Evolutionary conservation across 2,329 filamentous ascomycete genomes (phyloP).

Genomic region (Diaporthe batatas): DNA sequence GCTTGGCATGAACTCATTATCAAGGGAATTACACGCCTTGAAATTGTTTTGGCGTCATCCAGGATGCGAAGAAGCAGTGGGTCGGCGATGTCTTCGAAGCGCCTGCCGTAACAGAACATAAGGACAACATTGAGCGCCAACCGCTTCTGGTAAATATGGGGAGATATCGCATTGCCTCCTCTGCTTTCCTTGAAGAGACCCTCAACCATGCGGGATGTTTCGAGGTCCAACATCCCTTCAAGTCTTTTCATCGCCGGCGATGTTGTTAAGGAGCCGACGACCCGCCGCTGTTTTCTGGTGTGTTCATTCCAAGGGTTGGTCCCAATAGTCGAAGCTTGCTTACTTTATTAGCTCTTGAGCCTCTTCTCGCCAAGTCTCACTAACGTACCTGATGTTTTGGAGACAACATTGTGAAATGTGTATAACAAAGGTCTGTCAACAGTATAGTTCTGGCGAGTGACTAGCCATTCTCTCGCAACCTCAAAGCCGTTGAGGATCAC

Average conservation of each 20-base stretch:
- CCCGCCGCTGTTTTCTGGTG: conserved; percentile 35
- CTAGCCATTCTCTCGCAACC: conserved; percentile 32
- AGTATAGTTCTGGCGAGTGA: conserved; percentile 19
- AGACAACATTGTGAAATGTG: conserved; percentile 35
- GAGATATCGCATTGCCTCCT: conserved; percentile 16
- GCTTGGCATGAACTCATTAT: not conserved
- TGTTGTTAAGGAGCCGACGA: conserved; percentile 36
- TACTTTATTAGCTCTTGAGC: not conserved
- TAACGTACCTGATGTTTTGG: conserved; percentile 32
- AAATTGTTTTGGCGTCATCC: conserved; percentile 31
- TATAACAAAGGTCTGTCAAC: conserved; percentile 31
- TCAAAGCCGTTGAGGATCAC: conserved; percentile 32
- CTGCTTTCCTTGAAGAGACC: conserved; percentile 20
- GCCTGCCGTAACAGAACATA: conserved; percentile 35
- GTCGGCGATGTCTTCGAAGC: conserved; percentile 32
- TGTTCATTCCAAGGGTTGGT: conserved; percentile 37
- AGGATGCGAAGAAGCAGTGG: conserved; percentile 31
- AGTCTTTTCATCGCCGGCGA: conserved; percentile 34
- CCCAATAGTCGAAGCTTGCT: conserved; percentile 32
- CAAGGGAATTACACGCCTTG: conserved; percentile 1
- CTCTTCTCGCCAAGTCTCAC: no score
- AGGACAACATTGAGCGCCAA: conserved; percentile 32
- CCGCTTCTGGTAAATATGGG: conserved; percentile 37
- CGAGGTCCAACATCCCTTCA: conserved; percentile 24
- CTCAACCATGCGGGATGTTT: conserved; percentile 26